A percentile compares a stretch with the other conserved stretches of the same genome.
Conservation (phyloP, 2,329 filamentous ascomycete genomes). For the Cladosporium sp. region DNA sequence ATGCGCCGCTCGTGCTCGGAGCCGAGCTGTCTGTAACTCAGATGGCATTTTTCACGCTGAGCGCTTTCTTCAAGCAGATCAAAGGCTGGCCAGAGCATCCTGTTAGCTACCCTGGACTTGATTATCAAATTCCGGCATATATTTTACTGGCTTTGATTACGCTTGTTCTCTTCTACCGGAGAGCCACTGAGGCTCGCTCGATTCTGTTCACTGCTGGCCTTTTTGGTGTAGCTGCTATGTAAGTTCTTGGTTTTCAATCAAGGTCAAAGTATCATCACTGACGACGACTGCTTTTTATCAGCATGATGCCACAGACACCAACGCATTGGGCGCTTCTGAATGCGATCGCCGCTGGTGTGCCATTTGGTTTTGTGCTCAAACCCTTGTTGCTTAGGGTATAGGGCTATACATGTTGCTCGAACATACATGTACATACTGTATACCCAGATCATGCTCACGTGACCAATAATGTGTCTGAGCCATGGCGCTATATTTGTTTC, state of each 20-base stretch:
- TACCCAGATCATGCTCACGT: too few species aligned
- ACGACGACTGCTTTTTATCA: not conserved
- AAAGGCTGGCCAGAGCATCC: constrained; percentile 5
- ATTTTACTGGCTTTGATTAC: not conserved
- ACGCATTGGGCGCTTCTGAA: constrained; percentile 8
- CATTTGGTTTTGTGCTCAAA: not conserved
- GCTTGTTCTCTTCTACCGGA: not conserved
- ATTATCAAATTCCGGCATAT: not conserved
- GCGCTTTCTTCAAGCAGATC: constrained; percentile 6
- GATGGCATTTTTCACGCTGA: not conserved
- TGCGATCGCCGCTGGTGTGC: constrained; percentile 2
- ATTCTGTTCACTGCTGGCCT: constrained; percentile 2
- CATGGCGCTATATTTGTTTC: not conserved
- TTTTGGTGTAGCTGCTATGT: constrained; percentile 9
- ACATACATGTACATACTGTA: not conserved
- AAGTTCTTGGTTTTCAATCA: not conserved
- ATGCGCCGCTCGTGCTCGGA: constrained; percentile 3
- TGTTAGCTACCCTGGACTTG: not conserved
- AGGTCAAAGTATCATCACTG: not conserved
- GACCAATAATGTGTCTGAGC: not conserved
- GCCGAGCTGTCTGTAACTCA: constrained; percentile 4
- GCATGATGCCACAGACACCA: constrained; percentile 2
- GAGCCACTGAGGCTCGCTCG: not conserved
- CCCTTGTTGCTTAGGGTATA: not conserved
- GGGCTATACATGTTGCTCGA: not conserved